Conservation (phyloP, 768 basidiomycete species). For the Kwoniella europaea region DNA sequence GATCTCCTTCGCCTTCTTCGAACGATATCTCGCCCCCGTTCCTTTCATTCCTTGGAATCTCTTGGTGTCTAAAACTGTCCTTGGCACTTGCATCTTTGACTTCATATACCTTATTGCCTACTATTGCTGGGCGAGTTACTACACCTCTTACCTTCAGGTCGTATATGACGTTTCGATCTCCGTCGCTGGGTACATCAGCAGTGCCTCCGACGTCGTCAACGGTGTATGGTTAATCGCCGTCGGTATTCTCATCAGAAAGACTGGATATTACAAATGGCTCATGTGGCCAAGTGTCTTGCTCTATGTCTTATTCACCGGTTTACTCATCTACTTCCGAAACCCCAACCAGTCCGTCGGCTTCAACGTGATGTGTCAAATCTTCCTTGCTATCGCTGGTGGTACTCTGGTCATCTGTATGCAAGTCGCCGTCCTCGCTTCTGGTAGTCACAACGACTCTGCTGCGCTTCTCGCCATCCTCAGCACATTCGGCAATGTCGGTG, state of each 20-base stretch:
- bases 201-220: conserved; percentile 38
- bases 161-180: conserved; percentile 42
- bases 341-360: conserved; percentile 37
- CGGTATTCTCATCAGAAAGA: conserved; percentile 41
- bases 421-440: conserved; percentile 43
- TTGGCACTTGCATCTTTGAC: conserved; percentile 47
- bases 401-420: conserved; percentile 42
- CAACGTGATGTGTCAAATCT: conserved; percentile 46
- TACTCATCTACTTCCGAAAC: conserved; percentile 50
- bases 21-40: conserved; percentile 41
- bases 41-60: conserved; percentile 48
- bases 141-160: conserved; percentile 40
- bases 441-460: conserved; percentile 40
- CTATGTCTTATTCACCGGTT: conserved; percentile 40
- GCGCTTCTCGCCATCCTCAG: conserved; percentile 36
- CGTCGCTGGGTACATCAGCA: conserved; percentile 41
- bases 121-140: conserved; percentile 50
- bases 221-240: conserved; percentile 44
- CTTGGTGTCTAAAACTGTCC: conserved; percentile 51
- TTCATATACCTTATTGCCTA: conserved; percentile 46
- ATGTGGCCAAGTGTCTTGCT: conserved; percentile 31
- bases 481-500: conserved; percentile 43
- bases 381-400: conserved; percentile 42
- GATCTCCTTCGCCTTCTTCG: conserved; percentile 51
- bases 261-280: conserved; percentile 46